Evolutionary conservation across 148 eudicot species (phyloP).

Genomic region (Hydrangea macrophylla): DNA sequence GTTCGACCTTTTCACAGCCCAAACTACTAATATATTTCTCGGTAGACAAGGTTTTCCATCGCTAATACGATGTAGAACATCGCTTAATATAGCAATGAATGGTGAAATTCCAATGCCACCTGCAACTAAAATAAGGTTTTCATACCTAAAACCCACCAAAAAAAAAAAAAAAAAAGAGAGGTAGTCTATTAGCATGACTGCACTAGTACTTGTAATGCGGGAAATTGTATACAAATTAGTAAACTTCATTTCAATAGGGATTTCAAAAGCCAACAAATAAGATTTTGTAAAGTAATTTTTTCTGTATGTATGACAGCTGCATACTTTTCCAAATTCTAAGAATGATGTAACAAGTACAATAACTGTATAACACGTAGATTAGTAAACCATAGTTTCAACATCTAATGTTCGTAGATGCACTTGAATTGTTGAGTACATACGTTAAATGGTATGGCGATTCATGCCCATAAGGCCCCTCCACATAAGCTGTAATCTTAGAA

Average conservation of each 20-base stretch:
- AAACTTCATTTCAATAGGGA: neutral
- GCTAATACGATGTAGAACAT: conserved; percentile 55
- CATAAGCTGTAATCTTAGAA: conserved; percentile 52
- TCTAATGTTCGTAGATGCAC: neutral
- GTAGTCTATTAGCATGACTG: conserved; percentile 2
- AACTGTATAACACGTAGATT: neutral
- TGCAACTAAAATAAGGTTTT: conserved; percentile 69
- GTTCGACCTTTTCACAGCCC: conserved; percentile 66
- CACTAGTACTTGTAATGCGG: neutral
- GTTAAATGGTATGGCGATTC: conserved; percentile 70
- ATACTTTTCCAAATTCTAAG: too few relatives aligned
- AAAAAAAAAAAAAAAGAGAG: neutral
- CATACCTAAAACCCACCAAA: conserved; percentile 73
- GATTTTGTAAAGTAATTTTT: too few relatives aligned
- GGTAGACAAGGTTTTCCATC: conserved; percentile 61
- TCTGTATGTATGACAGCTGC: too few relatives aligned
- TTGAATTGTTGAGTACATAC: conserved; percentile 32
- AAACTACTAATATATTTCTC: conserved; percentile 50
- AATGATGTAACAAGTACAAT: too few relatives aligned
- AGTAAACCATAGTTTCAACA: neutral
- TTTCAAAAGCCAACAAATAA: neutral
- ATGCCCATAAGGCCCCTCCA: conserved; percentile 91
- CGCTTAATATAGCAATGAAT: conserved; percentile 67
- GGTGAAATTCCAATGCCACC: conserved; percentile 93
- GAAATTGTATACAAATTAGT: neutral